These are phyloP conservation scores for Metschnikowia reukaufii DNA, from an alignment of 805 yeast genomes.

Conservation along the genomic window DNA sequence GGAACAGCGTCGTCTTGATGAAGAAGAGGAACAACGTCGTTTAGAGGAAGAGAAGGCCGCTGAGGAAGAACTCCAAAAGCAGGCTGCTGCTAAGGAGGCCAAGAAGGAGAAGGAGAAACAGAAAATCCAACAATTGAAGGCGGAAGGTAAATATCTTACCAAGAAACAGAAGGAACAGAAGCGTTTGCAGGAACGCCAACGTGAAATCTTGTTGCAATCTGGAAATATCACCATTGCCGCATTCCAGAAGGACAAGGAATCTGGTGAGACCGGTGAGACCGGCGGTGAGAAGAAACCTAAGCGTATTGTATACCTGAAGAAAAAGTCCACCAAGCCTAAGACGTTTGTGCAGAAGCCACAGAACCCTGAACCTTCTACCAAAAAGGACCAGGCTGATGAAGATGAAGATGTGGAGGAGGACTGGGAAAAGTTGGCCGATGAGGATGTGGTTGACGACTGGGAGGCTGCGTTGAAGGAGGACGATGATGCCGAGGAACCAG, in stretches of 20 bases:
- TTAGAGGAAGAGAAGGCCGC: constrained; percentile 51
- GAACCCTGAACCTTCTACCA: constrained; percentile 16
- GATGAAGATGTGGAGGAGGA: constrained; percentile 26
- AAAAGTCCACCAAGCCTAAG: constrained; percentile 56
- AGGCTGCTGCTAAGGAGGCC: constrained; percentile 55
- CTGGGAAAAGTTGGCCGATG: constrained; percentile 31
- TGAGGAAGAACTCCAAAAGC: constrained; percentile 63
- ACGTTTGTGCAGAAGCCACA: constrained; percentile 30
- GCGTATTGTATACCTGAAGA: constrained; percentile 69
- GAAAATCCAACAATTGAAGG: constrained; percentile 87
- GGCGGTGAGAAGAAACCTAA: constrained; percentile 47
- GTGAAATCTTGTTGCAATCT: constrained; percentile 75
- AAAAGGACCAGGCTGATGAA: constrained; percentile 20
- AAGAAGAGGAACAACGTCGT: constrained; percentile 56
- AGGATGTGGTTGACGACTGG: constrained; percentile 59
- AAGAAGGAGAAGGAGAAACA: constrained; percentile 87
- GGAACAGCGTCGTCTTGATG: constrained; percentile 69
- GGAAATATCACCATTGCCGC: constrained; percentile 78
- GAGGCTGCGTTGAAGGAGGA: constrained; percentile 31
- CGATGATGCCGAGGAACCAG: constrained; percentile 29
- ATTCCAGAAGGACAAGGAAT: constrained; percentile 38
- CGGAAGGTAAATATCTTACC: constrained; percentile 92
- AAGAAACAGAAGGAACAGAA: constrained; percentile 95
- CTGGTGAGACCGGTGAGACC: constrained; percentile 23
- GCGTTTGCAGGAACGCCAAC: constrained; percentile 81